Percentiles rank a stretch among this genome's conserved stretches.
Evolutionary conservation across 208 protist species (phyloP).

Genomic region (Phytomonas sp.): DNA sequence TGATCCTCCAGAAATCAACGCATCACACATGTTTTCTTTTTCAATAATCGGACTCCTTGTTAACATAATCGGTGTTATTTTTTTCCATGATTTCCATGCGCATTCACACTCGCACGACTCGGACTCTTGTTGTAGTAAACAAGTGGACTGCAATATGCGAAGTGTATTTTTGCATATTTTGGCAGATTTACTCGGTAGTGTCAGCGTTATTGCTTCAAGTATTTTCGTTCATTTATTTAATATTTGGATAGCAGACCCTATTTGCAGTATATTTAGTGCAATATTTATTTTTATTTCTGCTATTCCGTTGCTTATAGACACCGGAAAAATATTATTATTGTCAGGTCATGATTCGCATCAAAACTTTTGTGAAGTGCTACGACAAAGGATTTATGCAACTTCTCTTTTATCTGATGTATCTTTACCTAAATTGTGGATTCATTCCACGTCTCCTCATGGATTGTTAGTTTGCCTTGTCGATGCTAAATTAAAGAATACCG

Average conservation of each 20-base stretch:
- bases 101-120: conserved; percentile 43
- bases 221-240: conserved; percentile 54
- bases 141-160: conserved; percentile 73
- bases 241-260: conserved; percentile 57
- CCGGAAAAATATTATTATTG: conserved; percentile 65
- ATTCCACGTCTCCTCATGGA: conserved; percentile 54
- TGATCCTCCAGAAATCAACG: conserved; percentile 70
- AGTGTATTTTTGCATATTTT: conserved; percentile 87
- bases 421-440: conserved; percentile 39
- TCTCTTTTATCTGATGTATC: conserved; percentile 24
- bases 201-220: conserved; percentile 82
- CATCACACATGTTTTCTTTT: conserved; percentile 67
- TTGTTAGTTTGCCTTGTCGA: conserved; percentile 37
- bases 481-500: conserved; percentile 16
- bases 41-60: conserved; percentile 73
- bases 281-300: conserved; percentile 62
- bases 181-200: conserved; percentile 76
- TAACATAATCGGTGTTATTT: conserved; percentile 76
- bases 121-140: conserved; percentile 21
- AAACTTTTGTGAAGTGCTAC: conserved; percentile 18
- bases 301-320: conserved; percentile 70
- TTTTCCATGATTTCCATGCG: conserved; percentile 70
- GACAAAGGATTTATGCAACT: conserved; percentile 17
- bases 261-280: conserved; percentile 68
- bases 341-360: conserved; percentile 19